Evolutionary conservation across 345 rosid genomes (phyloP).

Genomic region (Durio zibethinus): DNA sequence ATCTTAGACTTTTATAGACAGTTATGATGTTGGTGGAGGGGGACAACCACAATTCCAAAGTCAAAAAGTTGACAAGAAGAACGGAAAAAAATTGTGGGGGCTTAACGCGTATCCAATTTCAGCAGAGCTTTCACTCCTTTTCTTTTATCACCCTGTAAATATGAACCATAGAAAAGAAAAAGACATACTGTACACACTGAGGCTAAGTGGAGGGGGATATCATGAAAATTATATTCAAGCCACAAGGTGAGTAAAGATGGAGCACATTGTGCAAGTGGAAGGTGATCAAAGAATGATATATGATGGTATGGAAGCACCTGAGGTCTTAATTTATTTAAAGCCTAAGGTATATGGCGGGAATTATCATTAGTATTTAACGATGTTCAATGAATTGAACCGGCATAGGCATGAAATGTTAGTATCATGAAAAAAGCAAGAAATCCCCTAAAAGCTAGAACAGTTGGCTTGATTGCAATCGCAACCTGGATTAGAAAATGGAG

Average conservation of each 20-base stretch:
- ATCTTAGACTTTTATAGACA: slow-evolving; percentile 10
- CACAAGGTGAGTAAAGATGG: slow-evolving; percentile 17
- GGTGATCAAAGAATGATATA: slow-evolving; percentile 31
- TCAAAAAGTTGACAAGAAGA: slow-evolving; percentile 23
- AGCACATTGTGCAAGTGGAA: slow-evolving; percentile 37
- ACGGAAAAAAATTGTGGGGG: neutral
- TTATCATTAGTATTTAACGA: slow-evolving; percentile 8
- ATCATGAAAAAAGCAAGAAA: slow-evolving; percentile 5
- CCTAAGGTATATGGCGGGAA: slow-evolving; percentile 18
- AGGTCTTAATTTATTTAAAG: slow-evolving; percentile 23
- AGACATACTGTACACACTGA: neutral
- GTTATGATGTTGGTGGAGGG: slow-evolving; percentile 7
- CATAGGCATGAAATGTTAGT: neutral
- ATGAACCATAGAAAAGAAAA: slow-evolving; percentile 4
- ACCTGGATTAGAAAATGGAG: neutral
- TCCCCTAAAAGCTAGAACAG: neutral
- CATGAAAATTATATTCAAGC: slow-evolving; percentile 1
- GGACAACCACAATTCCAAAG: slow-evolving; percentile 14
- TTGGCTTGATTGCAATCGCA: neutral
- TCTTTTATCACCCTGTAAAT: neutral
- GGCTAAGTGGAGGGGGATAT: slow-evolving; percentile 9
- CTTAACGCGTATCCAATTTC: slow-evolving; percentile 4
- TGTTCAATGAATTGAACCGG: slow-evolving; percentile 12
- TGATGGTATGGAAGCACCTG: slow-evolving; percentile 13
- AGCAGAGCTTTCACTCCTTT: neutral